Evolutionary conservation across 164 flowering plant genomes (phyloP).

Genomic region (Warburgia ugandensis): DNA sequence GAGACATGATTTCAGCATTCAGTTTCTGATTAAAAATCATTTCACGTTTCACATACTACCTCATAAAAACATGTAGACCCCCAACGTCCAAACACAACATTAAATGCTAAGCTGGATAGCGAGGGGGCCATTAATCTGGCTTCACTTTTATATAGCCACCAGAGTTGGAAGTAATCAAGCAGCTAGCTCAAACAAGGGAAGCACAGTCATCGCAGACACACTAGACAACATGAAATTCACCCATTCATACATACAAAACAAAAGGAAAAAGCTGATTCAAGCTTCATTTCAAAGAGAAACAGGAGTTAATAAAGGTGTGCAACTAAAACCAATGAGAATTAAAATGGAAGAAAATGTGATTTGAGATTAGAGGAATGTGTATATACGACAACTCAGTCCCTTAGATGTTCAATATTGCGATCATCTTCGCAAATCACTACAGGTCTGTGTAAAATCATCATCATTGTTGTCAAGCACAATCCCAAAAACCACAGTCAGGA

Average conservation of each 20-base stretch:
- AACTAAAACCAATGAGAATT: not conserved
- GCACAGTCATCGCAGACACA: no score
- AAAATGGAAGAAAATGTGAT: not conserved
- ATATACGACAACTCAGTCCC: conserved; percentile 31
- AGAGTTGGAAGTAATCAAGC: not conserved
- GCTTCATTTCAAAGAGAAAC: not conserved
- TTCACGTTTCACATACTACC: no score
- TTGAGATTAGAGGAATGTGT: not conserved
- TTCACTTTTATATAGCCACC: not conserved
- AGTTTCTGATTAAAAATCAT: no score
- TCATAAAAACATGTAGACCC: conserved; percentile 2
- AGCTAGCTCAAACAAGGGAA: not conserved
- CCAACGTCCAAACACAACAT: conserved; percentile 1
- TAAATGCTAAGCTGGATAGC: not conserved
- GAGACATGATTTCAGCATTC: no score
- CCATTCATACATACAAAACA: no score
- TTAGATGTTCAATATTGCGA: conserved; percentile 51
- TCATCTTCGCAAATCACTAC: conserved; percentile 48
- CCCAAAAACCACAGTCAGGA: no score
- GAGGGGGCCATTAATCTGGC: conserved; percentile 4
- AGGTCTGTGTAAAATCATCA: conserved; percentile 52
- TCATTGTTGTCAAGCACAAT: not conserved
- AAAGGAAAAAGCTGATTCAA: not conserved
- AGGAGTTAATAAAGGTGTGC: not conserved
- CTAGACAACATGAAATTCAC: no score